Percentiles rank a stretch among this genome's conserved stretches.
These are phyloP conservation scores for Stylonectria norvegica DNA, from an alignment of 2,329 filamentous ascomycete genomes.

Conservation along the genomic window DNA sequence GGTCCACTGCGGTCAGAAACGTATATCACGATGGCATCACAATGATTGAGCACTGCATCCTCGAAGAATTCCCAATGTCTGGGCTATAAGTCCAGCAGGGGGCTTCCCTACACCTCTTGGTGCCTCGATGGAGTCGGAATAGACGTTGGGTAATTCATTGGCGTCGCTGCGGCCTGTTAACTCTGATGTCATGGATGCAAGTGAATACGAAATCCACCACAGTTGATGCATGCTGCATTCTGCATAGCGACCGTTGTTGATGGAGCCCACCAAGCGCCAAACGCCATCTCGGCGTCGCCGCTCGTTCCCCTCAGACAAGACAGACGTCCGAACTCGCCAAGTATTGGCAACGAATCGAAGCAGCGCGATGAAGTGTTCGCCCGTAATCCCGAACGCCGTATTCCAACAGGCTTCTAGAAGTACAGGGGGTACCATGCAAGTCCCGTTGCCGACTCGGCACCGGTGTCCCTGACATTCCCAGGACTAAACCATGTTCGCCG, in stretches of 20 bases:
- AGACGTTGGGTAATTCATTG: background rate
- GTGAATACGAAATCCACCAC: conserved; percentile 7
- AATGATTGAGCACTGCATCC: no score
- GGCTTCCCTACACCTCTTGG: no score
- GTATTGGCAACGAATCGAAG: background rate
- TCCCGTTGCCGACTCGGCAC: conserved; percentile 2
- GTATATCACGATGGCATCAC: conserved; percentile 12
- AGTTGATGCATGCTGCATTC: no score
- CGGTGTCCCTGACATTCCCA: conserved; percentile 4
- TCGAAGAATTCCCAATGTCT: no score
- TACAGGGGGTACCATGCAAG: conserved; percentile 12
- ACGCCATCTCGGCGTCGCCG: no score
- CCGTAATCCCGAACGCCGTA: background rate
- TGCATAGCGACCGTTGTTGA: no score
- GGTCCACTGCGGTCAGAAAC: no score
- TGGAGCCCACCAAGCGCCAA: no score
- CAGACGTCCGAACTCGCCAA: background rate
- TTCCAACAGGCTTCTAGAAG: conserved; percentile 22
- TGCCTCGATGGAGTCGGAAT: conserved; percentile 2
- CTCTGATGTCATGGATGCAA: conserved; percentile 20
- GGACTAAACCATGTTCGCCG: conserved; percentile 3
- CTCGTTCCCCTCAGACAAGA: no score
- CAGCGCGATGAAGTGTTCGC: background rate
- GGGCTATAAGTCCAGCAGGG: no score
- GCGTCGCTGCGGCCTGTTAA: conserved; percentile 18